These are phyloP conservation scores for Leptographium radiaticola DNA, from an alignment of 2,329 filamentous ascomycete species.

Conservation along the genomic window DNA sequence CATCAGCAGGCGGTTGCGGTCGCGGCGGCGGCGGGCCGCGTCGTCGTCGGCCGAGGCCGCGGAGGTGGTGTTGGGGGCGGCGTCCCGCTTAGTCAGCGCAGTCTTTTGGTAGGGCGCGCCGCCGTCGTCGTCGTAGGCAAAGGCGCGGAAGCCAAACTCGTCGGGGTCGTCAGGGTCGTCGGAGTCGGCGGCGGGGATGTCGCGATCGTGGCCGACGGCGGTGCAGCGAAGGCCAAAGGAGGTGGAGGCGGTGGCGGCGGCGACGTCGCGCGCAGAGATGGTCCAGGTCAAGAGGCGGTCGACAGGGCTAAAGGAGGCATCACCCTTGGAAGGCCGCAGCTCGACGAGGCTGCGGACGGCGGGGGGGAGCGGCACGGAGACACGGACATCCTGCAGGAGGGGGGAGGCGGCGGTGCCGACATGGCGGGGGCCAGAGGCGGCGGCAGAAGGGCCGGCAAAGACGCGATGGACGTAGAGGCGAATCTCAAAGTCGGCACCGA, in stretches of 20 bases:
- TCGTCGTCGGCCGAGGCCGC: background rate
- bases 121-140: slow-evolving; percentile 31
- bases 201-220: slow-evolving; percentile 49
- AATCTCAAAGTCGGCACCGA: slow-evolving; percentile 80
- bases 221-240: slow-evolving; percentile 69
- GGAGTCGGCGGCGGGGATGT: slow-evolving; percentile 32
- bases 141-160: slow-evolving; percentile 39
- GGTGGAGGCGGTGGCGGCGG: slow-evolving; percentile 48
- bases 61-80: slow-evolving; percentile 3
- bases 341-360: slow-evolving; percentile 75
- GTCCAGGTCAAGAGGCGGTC: slow-evolving; percentile 71
- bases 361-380: slow-evolving; percentile 66
- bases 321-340: slow-evolving; percentile 66
- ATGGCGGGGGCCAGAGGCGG: slow-evolving; percentile 30
- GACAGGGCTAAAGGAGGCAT: slow-evolving; percentile 66
- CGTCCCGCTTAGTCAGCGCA: slow-evolving; percentile 16
- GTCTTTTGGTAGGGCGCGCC: slow-evolving; percentile 12
- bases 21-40: slow-evolving; percentile 27
- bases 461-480: slow-evolving; percentile 60
- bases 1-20: slow-evolving; percentile 66
- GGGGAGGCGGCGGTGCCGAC: slow-evolving; percentile 45
- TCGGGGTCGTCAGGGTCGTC: slow-evolving; percentile 32
- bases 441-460: slow-evolving; percentile 14
- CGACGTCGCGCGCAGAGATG: slow-evolving; percentile 64
- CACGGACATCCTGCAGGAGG: slow-evolving; percentile 59